These are phyloP conservation scores for Ogataea methylovora DNA, from an alignment of 805 yeast genomes.

Conservation along the genomic window DNA sequence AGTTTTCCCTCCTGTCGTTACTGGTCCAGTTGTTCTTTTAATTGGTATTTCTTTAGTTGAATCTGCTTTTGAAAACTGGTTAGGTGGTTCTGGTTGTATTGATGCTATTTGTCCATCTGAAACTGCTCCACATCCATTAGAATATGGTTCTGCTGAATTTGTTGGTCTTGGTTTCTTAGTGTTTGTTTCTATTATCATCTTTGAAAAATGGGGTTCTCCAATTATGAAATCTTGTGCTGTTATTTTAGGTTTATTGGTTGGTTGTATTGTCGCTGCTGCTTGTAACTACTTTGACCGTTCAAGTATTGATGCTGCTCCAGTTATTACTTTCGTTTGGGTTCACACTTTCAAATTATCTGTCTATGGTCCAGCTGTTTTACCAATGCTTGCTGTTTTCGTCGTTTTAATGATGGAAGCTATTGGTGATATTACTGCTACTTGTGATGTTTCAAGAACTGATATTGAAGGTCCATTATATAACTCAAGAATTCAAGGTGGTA, in stretches of 20 bases:
- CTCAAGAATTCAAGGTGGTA: slow-evolving; percentile 87
- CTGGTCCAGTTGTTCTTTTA: slow-evolving; percentile 86
- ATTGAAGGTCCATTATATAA: slow-evolving; percentile 80
- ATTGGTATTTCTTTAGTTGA: slow-evolving; percentile 68
- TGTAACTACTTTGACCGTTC: slow-evolving; percentile 66
- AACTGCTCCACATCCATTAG: slow-evolving; percentile 43
- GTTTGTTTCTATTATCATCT: slow-evolving; percentile 60
- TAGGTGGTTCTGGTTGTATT: slow-evolving; percentile 71
- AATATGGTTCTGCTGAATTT: slow-evolving; percentile 83
- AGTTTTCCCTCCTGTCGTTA: slow-evolving; percentile 82
- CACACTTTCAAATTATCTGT: slow-evolving; percentile 70
- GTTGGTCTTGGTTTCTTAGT: slow-evolving; percentile 85
- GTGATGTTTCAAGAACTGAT: slow-evolving; percentile 80
- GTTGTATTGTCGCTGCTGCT: slow-evolving; percentile 91
- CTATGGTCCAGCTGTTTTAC: slow-evolving; percentile 82
- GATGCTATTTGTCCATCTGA: slow-evolving; percentile 37
- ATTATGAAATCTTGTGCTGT: slow-evolving; percentile 94
- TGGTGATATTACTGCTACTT: slow-evolving; percentile 92
- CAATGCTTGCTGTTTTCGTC: slow-evolving; percentile 75
- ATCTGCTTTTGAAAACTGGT: slow-evolving; percentile 78
- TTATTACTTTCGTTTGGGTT: slow-evolving; percentile 80
- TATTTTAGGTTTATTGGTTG: slow-evolving; percentile 73
- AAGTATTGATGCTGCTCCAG: slow-evolving; percentile 64
- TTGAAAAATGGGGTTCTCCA: slow-evolving; percentile 89
- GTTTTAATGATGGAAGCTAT: slow-evolving; percentile 88